A percentile compares a stretch with the other conserved stretches of the same genome.
Conservation (phyloP, 352 stramenopile genomes). For the Phytophthora colocasiae region DNA sequence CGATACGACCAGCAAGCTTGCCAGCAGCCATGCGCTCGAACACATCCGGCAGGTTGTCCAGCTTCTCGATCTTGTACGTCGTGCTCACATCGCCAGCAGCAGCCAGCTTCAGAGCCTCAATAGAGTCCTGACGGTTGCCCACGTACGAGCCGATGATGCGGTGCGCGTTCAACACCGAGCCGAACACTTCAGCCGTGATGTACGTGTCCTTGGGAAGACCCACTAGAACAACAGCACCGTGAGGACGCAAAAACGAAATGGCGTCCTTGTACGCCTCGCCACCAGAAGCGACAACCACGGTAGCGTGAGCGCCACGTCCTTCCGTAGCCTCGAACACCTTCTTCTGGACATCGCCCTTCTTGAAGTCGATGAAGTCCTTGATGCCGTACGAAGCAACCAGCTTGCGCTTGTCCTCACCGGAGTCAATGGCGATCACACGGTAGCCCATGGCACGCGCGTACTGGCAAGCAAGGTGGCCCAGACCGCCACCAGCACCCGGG, state of each 20-base stretch:
- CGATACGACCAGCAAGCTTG: conserved; percentile 51
- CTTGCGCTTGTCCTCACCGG: conserved; percentile 63
- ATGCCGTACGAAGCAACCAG: conserved; percentile 69
- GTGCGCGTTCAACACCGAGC: conserved; percentile 47
- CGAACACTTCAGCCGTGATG: conserved; percentile 46
- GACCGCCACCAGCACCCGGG: conserved; percentile 63
- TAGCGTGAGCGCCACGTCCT: conserved; percentile 61
- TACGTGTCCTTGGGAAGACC: conserved; percentile 63
- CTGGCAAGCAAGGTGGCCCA: conserved; percentile 85
- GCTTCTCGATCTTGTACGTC: conserved; percentile 48
- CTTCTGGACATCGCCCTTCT: conserved; percentile 52
- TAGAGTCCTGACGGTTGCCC: conserved; percentile 60
- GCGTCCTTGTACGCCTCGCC: conserved; percentile 59
- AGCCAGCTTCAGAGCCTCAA: conserved; percentile 61
- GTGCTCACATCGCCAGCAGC: conserved; percentile 53
- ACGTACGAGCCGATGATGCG: conserved; percentile 64
- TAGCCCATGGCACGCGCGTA: conserved; percentile 73
- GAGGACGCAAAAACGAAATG: conserved; percentile 64
- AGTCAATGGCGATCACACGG: conserved; percentile 77
- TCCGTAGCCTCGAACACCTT: conserved; percentile 48
- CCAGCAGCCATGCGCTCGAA: conserved; percentile 53
- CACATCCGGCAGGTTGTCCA: conserved; percentile 49
- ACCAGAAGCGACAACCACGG: conserved; percentile 76
- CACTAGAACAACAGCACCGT: conserved; percentile 73
- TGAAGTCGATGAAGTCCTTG: conserved; percentile 73